phyloP scores from a whole-genome alignment of 2,329 filamentous ascomycete genomes.

The Cercospora zeina region DNA sequence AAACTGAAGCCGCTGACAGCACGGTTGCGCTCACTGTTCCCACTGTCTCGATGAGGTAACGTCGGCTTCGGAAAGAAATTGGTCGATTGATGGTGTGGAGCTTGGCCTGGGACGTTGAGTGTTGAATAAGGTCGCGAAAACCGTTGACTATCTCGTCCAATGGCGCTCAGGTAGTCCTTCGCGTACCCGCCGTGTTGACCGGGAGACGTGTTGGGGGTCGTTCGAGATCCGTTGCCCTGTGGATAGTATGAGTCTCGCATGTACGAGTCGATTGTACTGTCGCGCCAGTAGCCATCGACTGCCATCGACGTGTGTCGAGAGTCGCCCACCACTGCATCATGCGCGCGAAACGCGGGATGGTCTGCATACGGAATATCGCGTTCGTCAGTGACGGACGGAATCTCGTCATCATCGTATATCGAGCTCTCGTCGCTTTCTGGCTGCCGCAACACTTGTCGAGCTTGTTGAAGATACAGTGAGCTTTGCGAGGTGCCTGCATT shows the following conservation, averaged over 20 bases:
- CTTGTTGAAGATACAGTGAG: slow-evolving; percentile 28
- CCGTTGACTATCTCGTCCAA: slow-evolving; percentile 18
- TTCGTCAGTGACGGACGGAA: slow-evolving; percentile 27
- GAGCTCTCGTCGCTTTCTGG: slow-evolving; percentile 26
- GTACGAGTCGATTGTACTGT: slow-evolving; percentile 31
- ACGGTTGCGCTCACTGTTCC: slow-evolving; percentile 33
- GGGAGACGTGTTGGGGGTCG: slow-evolving; percentile 2
- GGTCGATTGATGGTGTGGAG: slow-evolving; percentile 25
- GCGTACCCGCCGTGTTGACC: slow-evolving; percentile 7
- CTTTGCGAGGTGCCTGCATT: slow-evolving; percentile 22
- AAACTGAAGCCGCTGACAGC: slow-evolving; percentile 32
- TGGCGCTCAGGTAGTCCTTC: slow-evolving; percentile 13
- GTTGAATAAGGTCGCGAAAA: slow-evolving; percentile 16
- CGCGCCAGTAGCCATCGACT: slow-evolving; percentile 30
- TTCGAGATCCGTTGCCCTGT: slow-evolving; percentile 7
- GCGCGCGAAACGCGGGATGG: slow-evolving; percentile 36
- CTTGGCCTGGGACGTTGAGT: slow-evolving; percentile 8
- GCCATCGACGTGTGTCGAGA: slow-evolving; percentile 24
- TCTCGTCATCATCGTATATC: slow-evolving; percentile 45
- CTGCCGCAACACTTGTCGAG: slow-evolving; percentile 26
- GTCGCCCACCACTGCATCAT: slow-evolving; percentile 32
- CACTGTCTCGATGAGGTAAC: slow-evolving; percentile 31
- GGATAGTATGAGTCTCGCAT: slow-evolving; percentile 27
- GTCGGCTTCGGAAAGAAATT: slow-evolving; percentile 23
- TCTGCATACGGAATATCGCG: slow-evolving; percentile 35